Conservation (phyloP, 768 basidiomycete species). For the Pholiota microspora region DNA sequence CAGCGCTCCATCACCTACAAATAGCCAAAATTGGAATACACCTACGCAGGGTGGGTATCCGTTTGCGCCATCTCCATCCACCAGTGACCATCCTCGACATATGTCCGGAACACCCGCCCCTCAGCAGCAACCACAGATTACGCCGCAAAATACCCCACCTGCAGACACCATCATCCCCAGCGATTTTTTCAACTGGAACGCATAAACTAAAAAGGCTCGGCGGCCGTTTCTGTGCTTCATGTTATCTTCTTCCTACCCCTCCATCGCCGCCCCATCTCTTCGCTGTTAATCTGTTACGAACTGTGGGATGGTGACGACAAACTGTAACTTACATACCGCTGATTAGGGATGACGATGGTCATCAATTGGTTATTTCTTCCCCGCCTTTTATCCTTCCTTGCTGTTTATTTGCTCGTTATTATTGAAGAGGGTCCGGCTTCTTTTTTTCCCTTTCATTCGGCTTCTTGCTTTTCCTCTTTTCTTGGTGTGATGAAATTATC, state of each 20-base stretch:
- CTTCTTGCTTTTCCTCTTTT: constrained; percentile 21
- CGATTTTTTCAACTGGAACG: constrained; percentile 62
- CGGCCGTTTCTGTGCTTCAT: constrained; percentile 1
- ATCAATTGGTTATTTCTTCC: constrained; percentile 12
- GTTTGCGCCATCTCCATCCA: constrained; percentile 35
- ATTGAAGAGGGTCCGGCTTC: constrained; percentile 21
- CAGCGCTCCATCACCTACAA: constrained; percentile 30
- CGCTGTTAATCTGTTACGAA: constrained; percentile 10
- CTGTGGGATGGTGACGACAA: constrained; percentile 4
- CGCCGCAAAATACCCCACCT: constrained; percentile 38
- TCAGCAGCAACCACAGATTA: constrained; percentile 32
- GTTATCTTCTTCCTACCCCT: constrained; percentile 5
- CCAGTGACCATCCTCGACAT: constrained; percentile 40
- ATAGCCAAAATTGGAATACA: constrained; percentile 30
- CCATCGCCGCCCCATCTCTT: background rate
- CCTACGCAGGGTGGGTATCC: constrained; percentile 33
- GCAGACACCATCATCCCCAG: constrained; percentile 36
- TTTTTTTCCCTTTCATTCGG: constrained; percentile 19
- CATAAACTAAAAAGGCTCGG: constrained; percentile 28
- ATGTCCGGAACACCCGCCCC: constrained; percentile 52
- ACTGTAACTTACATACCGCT: constrained; percentile 21
- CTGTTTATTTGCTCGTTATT: constrained; percentile 31
- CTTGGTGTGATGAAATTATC: constrained; percentile 23
- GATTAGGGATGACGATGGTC: constrained; percentile 12
- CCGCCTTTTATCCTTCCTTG: constrained; percentile 11